Conservation (phyloP, 495 filamentous ascomycete species). For the Talaromyces adpressus region DNA sequence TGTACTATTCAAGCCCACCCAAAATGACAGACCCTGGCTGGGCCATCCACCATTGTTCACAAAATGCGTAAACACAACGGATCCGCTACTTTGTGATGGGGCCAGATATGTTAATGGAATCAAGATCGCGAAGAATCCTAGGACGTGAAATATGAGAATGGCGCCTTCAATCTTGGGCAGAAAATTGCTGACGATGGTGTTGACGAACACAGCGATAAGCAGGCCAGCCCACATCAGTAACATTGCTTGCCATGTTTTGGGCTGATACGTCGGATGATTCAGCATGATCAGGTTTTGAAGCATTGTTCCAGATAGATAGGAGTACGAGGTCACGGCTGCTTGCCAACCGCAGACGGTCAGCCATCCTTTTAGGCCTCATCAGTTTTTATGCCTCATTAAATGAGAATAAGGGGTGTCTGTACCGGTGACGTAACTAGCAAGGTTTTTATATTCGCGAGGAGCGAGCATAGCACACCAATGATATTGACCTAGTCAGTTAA, state of each 20-base stretch:
- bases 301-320: slow-evolving; percentile 34
- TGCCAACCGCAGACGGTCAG: slow-evolving; percentile 42
- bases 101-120: slow-evolving; percentile 41
- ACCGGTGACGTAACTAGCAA: slow-evolving; percentile 39
- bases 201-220: slow-evolving; percentile 31
- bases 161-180: slow-evolving; percentile 39
- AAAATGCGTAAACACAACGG: slow-evolving; percentile 41
- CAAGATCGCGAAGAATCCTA: slow-evolving; percentile 45
- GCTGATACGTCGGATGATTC: slow-evolving; percentile 28
- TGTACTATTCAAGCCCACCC: slow-evolving; percentile 34
- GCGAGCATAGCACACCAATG: slow-evolving; percentile 44
- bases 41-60: slow-evolving; percentile 38
- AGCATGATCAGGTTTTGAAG: slow-evolving; percentile 42
- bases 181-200: slow-evolving; percentile 28
- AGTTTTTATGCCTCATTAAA: not conserved
- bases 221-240: slow-evolving; percentile 36
- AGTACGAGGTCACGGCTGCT: slow-evolving; percentile 25
- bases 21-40: slow-evolving; percentile 33
- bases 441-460: slow-evolving; percentile 32
- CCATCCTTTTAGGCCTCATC: slow-evolving; percentile 28
- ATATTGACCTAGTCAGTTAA: slow-evolving; percentile 29
- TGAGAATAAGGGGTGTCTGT: not conserved
- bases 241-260: slow-evolving; percentile 35
- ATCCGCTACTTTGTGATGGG: slow-evolving; percentile 26
- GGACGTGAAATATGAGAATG: slow-evolving; percentile 41